These are phyloP conservation scores for Cocos nucifera DNA, from an alignment of 176 grass and related monocot species.

Conservation along the genomic window DNA sequence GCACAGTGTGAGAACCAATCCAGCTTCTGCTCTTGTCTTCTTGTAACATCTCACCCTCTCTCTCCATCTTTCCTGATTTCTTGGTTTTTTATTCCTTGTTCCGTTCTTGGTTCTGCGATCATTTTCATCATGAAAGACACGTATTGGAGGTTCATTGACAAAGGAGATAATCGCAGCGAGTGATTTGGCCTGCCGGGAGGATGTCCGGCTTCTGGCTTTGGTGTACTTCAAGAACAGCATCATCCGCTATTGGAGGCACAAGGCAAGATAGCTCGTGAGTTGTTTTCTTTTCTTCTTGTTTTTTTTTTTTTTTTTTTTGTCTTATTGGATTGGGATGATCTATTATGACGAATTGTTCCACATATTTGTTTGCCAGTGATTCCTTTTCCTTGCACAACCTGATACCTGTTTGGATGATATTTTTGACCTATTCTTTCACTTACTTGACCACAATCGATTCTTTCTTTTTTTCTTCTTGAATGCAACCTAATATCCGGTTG, in stretches of 20 bases:
- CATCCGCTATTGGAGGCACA: conserved; percentile 79
- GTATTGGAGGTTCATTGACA: too few relatives aligned
- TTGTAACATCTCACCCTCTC: conserved; percentile 28
- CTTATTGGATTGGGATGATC: too few relatives aligned
- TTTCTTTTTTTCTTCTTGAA: too few relatives aligned
- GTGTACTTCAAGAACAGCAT: conserved; percentile 99
- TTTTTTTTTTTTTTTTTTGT: background rate
- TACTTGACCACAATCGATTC: too few relatives aligned
- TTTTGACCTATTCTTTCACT: too few relatives aligned
- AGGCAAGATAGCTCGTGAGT: conserved; percentile 72
- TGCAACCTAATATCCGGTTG: too few relatives aligned
- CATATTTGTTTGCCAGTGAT: too few relatives aligned
- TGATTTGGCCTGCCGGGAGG: conserved; percentile 63
- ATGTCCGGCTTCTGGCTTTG: conserved; percentile 74
- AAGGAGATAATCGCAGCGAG: conserved; percentile 88
- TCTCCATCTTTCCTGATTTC: background rate
- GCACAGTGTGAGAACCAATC: conserved; percentile 76
- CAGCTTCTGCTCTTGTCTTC: conserved; percentile 92
- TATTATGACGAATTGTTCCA: too few relatives aligned
- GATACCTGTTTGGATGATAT: too few relatives aligned
- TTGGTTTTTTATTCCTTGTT: background rate
- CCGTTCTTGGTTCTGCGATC: background rate
- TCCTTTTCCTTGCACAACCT: too few relatives aligned
- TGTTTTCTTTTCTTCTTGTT: background rate
- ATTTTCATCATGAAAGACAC: too few relatives aligned